These are phyloP conservation scores for Aspergillus coremiiformis DNA, from an alignment of 495 filamentous ascomycete genomes.

Conservation along the genomic window DNA sequence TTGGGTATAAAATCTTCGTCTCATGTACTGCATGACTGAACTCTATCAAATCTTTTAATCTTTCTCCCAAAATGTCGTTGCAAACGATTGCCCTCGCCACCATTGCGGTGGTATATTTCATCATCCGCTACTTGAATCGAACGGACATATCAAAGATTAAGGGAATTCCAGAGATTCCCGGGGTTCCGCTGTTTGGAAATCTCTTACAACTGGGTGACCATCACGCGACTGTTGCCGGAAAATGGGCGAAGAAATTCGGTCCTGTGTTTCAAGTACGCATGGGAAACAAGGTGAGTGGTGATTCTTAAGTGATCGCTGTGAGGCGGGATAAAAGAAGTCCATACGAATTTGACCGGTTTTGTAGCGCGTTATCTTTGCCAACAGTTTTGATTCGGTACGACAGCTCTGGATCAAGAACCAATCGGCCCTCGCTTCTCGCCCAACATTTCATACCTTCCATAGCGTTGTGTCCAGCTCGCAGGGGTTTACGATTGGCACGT, in stretches of 20 bases:
- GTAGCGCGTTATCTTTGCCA: conserved; percentile 62
- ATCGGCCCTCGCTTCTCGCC: conserved; percentile 61
- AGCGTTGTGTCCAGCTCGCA: conserved; percentile 61
- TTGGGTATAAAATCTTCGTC: too few species aligned
- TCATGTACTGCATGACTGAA: too few species aligned
- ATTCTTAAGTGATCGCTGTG: background rate
- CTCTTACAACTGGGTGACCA: conserved; percentile 50
- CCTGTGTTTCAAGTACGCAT: conserved; percentile 62
- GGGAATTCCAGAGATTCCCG: conserved; percentile 54
- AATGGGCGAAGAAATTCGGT: conserved; percentile 55
- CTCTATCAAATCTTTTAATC: too few species aligned
- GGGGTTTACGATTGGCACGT: conserved; percentile 67
- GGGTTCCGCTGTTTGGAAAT: conserved; percentile 57
- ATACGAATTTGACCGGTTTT: background rate
- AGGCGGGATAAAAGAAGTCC: background rate
- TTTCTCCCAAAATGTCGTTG: conserved; percentile 26
- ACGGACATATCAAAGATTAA: conserved; percentile 59
- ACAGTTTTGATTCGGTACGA: conserved; percentile 59
- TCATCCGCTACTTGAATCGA: conserved; percentile 47
- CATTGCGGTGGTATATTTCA: conserved; percentile 40
- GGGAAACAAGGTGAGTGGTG: conserved; percentile 48
- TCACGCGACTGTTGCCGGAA: conserved; percentile 46
- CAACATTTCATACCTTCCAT: conserved; percentile 66
- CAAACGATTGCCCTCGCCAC: conserved; percentile 39
- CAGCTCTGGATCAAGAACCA: conserved; percentile 67